These are phyloP conservation scores for Lactarius vividus DNA, from an alignment of 768 basidiomycete species.

Conservation along the genomic window DNA sequence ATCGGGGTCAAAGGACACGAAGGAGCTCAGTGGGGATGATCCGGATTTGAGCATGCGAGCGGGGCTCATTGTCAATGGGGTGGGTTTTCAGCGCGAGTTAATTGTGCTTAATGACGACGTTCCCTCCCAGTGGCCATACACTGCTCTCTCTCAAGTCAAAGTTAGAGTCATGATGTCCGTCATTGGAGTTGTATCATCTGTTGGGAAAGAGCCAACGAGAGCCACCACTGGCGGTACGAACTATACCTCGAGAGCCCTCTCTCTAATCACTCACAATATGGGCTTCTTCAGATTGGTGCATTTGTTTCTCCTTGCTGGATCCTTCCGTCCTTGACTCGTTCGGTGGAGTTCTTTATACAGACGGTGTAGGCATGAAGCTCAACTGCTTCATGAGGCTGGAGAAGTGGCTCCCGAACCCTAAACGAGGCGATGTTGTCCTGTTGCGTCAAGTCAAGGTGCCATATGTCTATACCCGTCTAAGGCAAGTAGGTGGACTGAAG, in stretches of 20 bases:
- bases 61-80: constrained; percentile 16
- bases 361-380: constrained; percentile 31
- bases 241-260: background rate
- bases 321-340: constrained; percentile 43
- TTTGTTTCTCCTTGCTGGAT: constrained; percentile 50
- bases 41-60: constrained; percentile 14
- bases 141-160: constrained; percentile 15
- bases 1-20: background rate
- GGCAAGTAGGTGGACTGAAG: constrained; percentile 2
- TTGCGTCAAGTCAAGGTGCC: constrained; percentile 50
- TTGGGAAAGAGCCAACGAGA: constrained; percentile 17
- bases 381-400: constrained; percentile 52
- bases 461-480: constrained; percentile 1
- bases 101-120: background rate
- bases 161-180: constrained; percentile 30
- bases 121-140: constrained; percentile 13
- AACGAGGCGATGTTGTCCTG: constrained; percentile 50
- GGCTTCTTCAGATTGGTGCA: constrained; percentile 43
- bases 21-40: background rate
- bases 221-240: constrained; percentile 34
- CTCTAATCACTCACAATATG: constrained; percentile 5
- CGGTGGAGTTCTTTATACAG: constrained; percentile 28
- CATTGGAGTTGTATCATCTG: constrained; percentile 35
- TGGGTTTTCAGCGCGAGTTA: background rate
- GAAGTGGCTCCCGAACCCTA: constrained; percentile 51